Evolutionary conservation across 106 monocot genomes (phyloP), one percentile per base, ranked within the genome.

Genomic region (Agapanthus africanus): DNA sequence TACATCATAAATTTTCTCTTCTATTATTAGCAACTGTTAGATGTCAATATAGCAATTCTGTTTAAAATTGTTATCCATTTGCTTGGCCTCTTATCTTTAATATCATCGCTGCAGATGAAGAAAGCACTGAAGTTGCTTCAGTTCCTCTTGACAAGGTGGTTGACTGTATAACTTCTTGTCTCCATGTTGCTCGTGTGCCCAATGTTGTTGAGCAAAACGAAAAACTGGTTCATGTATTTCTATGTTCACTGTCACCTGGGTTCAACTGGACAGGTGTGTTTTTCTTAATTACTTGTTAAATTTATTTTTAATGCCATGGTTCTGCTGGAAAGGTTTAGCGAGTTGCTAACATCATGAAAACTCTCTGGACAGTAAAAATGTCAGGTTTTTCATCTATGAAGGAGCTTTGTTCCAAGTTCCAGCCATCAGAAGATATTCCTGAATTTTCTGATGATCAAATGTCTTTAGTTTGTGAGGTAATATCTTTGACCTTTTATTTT

Each of bases 81-180:
- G 6, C 30, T 65, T 59, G n/a, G n/a, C 9, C 18, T 19, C 39
- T 32, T 46, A 35, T 5, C 63, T 63, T 25, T 16, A 47, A 49
- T 0, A 38, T 52, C 1, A 32, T 67, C 66, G 27, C 27, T 80
- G 71, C 78, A 88, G 88, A 76, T 23, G 66, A 78, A 71, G 79
- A 81, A 22, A 64, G 50, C 19, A 49, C 34, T 73, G 88, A 90
- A 74, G 82, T 77, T 41, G 39, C 59, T 27, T 72, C 89, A 70
- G 50, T 63, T 60, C 76, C 86, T 39, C 79, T 97, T 69, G 88
- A 97, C 36, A 97, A 97, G 69, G 97, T 87, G 67, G 16, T 97
- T 28, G 80, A 84, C 75, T 97, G 97, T 77, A 38, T 89, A 31
- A 65, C 89, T 66, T 76, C 97, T 64, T 82, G 74, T 67, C 72